Conservation (phyloP, 2,329 filamentous ascomycete species). For the Fusarium algeriense region DNA sequence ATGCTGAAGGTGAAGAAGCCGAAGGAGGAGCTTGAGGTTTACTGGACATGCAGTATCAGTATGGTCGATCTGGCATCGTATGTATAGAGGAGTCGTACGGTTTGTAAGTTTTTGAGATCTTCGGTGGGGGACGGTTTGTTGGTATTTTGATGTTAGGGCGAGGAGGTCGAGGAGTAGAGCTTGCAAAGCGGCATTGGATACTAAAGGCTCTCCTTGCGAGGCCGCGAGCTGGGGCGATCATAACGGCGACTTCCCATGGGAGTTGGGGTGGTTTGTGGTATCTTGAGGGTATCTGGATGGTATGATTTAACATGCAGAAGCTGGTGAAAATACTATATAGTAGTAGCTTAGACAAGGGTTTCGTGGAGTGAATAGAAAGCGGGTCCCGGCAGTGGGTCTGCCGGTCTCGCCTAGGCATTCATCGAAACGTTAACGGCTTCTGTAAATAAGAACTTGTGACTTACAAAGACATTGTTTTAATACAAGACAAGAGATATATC, state of each 20-base stretch:
- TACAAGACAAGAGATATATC: background rate
- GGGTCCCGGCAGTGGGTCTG: slow-evolving; percentile 30
- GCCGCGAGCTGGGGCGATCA: slow-evolving; percentile 50
- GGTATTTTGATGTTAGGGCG: slow-evolving; percentile 38
- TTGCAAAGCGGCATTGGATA: slow-evolving; percentile 49
- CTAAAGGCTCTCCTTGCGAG: slow-evolving; percentile 30
- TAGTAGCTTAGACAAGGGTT: slow-evolving; percentile 4
- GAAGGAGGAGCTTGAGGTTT: slow-evolving; percentile 26
- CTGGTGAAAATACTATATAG: slow-evolving; percentile 12
- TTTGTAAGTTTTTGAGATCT: slow-evolving; percentile 48
- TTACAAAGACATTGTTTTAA: slow-evolving; percentile 30
- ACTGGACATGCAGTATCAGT: slow-evolving; percentile 28
- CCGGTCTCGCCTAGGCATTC: slow-evolving; percentile 17
- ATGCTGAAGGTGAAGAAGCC: slow-evolving; percentile 14
- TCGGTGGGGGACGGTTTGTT: slow-evolving; percentile 39
- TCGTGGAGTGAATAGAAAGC: slow-evolving; percentile 39
- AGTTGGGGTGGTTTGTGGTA: background rate
- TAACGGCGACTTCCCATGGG: slow-evolving; percentile 39
- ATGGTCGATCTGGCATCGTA: background rate
- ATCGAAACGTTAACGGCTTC: slow-evolving; percentile 25
- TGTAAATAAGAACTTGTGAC: slow-evolving; percentile 17
- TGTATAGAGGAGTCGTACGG: slow-evolving; percentile 43
- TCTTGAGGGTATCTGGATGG: slow-evolving; percentile 2
- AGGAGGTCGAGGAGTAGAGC: slow-evolving; percentile 45
- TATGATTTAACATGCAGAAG: slow-evolving; percentile 27